These are phyloP conservation scores for Yarrowia deformans DNA, from an alignment of 805 yeast species.

Conservation along the genomic window DNA sequence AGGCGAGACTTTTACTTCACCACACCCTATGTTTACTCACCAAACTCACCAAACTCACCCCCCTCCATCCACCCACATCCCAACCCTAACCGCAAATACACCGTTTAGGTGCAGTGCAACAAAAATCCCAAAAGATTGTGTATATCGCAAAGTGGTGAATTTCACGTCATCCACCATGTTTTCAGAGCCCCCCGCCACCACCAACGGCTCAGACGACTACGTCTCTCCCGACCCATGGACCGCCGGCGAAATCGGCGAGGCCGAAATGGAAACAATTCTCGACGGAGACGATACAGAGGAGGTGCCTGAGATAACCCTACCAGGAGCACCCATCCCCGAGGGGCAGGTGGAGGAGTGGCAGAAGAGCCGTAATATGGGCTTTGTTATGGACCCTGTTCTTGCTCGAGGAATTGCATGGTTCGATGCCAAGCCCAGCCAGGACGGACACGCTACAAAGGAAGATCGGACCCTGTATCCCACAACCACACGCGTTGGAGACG, in stretches of 20 bases:
- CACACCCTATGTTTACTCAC: too few relatives aligned
- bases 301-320: slow-evolving; percentile 8
- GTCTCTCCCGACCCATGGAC: background rate
- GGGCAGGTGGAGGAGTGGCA: slow-evolving; percentile 18
- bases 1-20: too few relatives aligned
- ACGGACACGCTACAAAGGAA: slow-evolving; percentile 9
- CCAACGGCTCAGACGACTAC: slow-evolving; percentile 9
- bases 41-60: background rate
- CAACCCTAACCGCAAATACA: slow-evolving; percentile 16
- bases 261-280: slow-evolving; percentile 25
- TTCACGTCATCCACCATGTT: slow-evolving; percentile 1
- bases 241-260: slow-evolving; percentile 6
- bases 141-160: slow-evolving; percentile 9
- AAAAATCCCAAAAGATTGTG: slow-evolving; percentile 27
- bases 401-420: slow-evolving; percentile 31
- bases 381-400: slow-evolving; percentile 25
- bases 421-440: slow-evolving; percentile 8
- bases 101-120: slow-evolving; percentile 26
- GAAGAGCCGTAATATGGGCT: slow-evolving; percentile 18
- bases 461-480: slow-evolving; percentile 22
- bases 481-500: slow-evolving; percentile 17
- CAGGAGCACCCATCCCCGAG: slow-evolving; percentile 25
- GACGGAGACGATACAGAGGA: slow-evolving; percentile 13
- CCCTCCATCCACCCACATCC: background rate
- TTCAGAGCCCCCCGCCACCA: slow-evolving; percentile 4